phyloP scores from a whole-genome alignment of 371 early-diverging fungal genomes.

The Saksenaea oblongispora region DNA sequence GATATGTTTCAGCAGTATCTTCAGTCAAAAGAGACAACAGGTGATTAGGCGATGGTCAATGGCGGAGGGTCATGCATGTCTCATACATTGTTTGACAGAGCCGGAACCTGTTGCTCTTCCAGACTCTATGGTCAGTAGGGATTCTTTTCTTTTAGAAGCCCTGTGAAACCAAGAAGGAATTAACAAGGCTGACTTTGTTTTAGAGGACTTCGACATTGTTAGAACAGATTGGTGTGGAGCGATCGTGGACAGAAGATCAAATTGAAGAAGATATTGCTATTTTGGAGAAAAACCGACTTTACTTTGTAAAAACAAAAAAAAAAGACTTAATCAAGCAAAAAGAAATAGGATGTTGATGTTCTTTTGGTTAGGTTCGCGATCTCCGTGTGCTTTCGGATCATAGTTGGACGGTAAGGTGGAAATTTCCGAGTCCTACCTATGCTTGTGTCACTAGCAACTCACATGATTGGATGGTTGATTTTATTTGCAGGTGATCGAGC shows the following conservation, averaged over 20 bases:
- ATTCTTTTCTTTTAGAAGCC: not conserved
- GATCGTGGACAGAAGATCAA: slow-evolving; percentile 62
- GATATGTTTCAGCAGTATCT: slow-evolving; percentile 28
- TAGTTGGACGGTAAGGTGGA: slow-evolving; percentile 60
- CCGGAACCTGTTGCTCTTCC: slow-evolving; percentile 26
- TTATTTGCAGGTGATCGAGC: slow-evolving; percentile 36
- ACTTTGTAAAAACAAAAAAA: slow-evolving; percentile 37
- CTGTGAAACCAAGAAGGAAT: no score
- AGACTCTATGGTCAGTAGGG: slow-evolving; percentile 25
- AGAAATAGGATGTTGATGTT: not conserved
- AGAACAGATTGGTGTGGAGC: slow-evolving; percentile 63
- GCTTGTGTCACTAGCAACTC: not conserved
- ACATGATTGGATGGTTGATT: slow-evolving; percentile 1
- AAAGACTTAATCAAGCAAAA: not conserved
- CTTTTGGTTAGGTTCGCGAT: slow-evolving; percentile 46
- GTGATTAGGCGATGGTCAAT: not conserved
- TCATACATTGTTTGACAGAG: slow-evolving; percentile 9
- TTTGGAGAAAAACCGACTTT: slow-evolving; percentile 55
- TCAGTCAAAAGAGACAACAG: slow-evolving; percentile 7
- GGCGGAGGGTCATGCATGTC: not conserved
- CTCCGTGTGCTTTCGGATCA: slow-evolving; percentile 58
- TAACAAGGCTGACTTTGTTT: no score
- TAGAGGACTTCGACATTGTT: slow-evolving; percentile 64
- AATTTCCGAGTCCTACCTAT: not conserved
- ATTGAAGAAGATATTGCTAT: slow-evolving; percentile 53